phyloP scores from a whole-genome alignment of 345 rosid genomes.

The Melaleuca quinquenervia region DNA sequence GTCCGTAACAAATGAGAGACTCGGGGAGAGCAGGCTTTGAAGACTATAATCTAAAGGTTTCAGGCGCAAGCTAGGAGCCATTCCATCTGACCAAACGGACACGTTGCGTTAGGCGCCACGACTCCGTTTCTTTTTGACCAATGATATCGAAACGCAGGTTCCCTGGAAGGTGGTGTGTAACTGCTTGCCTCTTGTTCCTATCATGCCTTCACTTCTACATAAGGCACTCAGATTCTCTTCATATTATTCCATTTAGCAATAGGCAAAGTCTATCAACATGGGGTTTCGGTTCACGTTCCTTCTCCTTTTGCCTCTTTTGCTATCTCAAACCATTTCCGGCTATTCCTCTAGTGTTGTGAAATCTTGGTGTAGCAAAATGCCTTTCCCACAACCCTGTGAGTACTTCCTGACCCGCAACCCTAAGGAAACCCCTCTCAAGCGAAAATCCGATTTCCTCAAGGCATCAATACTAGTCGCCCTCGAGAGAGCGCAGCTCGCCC shows the following conservation, averaged over 20 bases:
- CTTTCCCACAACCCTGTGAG: slow-evolving; percentile 19
- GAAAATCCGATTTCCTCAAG: slow-evolving; percentile 13
- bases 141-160: neutral
- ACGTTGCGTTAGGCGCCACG: neutral
- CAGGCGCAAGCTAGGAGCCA: neutral
- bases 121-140: neutral
- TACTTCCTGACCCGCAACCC: slow-evolving; percentile 12
- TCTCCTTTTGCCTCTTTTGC: neutral
- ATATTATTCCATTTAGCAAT: too few relatives aligned
- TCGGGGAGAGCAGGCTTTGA: too few relatives aligned
- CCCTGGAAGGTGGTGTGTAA: neutral
- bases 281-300: neutral
- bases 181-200: neutral
- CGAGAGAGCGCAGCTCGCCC: slow-evolving; percentile 2
- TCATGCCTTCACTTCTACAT: neutral
- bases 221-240: neutral
- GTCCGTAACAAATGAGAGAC: too few relatives aligned
- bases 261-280: too few relatives aligned
- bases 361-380: slow-evolving; percentile 20
- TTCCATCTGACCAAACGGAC: neutral
- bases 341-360: neutral
- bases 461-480: slow-evolving; percentile 10
- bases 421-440: neutral
- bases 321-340: neutral
- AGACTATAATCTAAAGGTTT: neutral